Conservation (phyloP, 352 stramenopile genomes). For the Phytophthora macrochlamydospora region DNA sequence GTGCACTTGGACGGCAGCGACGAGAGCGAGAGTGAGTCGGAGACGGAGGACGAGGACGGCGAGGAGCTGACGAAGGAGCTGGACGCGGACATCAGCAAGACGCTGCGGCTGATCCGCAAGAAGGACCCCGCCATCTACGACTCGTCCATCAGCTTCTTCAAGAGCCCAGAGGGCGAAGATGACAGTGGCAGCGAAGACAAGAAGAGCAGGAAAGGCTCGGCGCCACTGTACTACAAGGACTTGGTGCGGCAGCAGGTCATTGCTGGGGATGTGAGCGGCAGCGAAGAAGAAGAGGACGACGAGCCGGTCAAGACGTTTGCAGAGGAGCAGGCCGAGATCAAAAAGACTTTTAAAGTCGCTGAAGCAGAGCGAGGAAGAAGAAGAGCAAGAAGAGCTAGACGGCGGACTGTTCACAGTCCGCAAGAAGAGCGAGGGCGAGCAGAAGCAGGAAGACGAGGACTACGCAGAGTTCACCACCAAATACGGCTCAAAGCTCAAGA, state of each 20-base stretch:
- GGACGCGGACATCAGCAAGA: conserved; percentile 82
- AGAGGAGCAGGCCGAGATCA: conserved; percentile 74
- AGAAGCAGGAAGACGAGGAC: conserved; percentile 74
- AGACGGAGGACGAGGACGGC: conserved; percentile 87
- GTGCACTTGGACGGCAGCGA: conserved; percentile 37
- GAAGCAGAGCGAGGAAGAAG: conserved; percentile 39
- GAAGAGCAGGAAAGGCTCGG: conserved; percentile 40
- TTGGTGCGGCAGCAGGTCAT: conserved; percentile 95
- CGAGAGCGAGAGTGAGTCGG: conserved; percentile 73
- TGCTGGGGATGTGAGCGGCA: conserved; percentile 70
- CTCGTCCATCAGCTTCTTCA: conserved; percentile 90
- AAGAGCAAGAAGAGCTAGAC: conserved; percentile 73
- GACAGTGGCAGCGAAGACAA: conserved; percentile 32
- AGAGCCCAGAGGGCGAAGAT: conserved; percentile 34
- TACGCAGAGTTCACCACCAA: conserved; percentile 66
- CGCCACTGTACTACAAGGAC: conserved; percentile 94
- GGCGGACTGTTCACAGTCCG: conserved; percentile 76
- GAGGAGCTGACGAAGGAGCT: conserved; percentile 76
- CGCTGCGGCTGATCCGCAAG: conserved; percentile 90
- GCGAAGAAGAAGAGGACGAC: conserved; percentile 66
- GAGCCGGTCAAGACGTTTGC: conserved; percentile 59
- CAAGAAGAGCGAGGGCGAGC: conserved; percentile 66
- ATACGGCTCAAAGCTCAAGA: conserved; percentile 66
- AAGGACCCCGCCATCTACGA: conserved; percentile 95
- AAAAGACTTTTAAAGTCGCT: conserved; percentile 72